These are phyloP conservation scores for Dioscorea dumetorum DNA, from an alignment of 106 monocot genomes.

Conservation along the genomic window DNA sequence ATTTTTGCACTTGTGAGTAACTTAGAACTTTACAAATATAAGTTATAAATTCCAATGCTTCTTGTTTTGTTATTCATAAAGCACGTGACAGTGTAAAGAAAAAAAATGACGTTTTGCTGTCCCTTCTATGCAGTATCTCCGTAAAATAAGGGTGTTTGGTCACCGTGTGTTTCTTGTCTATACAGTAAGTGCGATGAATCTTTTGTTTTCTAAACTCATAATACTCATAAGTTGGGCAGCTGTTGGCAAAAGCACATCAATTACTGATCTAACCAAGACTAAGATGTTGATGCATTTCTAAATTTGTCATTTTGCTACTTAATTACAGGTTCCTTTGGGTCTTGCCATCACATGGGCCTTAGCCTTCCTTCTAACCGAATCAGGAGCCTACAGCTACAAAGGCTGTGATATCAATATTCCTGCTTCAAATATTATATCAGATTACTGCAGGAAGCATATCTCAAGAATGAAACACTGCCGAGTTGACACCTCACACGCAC, in stretches of 20 bases:
- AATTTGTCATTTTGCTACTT: not conserved
- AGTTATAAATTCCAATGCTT: no score
- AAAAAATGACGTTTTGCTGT: not conserved
- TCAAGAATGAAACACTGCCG: slow-evolving; percentile 89
- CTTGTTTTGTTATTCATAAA: no score
- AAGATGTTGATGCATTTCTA: not conserved
- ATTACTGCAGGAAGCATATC: slow-evolving; percentile 80
- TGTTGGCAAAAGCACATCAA: no score
- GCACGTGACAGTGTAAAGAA: no score
- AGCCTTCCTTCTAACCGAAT: slow-evolving; percentile 76
- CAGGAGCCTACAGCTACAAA: slow-evolving; percentile 72
- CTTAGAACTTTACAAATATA: no score
- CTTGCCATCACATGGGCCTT: slow-evolving; percentile 84
- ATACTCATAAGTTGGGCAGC: no score
- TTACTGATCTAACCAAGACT: no score
- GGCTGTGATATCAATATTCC: slow-evolving; percentile 80
- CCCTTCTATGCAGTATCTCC: slow-evolving; percentile 78
- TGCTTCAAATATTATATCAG: slow-evolving; percentile 69
- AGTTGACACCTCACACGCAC: slow-evolving; percentile 66
- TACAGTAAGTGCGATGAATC: slow-evolving; percentile 42
- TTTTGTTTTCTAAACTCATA: no score
- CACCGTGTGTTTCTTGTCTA: slow-evolving; percentile 84
- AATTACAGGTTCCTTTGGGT: slow-evolving; percentile 71
- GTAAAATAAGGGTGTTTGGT: slow-evolving; percentile 80
- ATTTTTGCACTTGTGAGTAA: slow-evolving; percentile 85